phyloP scores from a whole-genome alignment of 73 alveolate species.

The Tetrahymena borealis region DNA sequence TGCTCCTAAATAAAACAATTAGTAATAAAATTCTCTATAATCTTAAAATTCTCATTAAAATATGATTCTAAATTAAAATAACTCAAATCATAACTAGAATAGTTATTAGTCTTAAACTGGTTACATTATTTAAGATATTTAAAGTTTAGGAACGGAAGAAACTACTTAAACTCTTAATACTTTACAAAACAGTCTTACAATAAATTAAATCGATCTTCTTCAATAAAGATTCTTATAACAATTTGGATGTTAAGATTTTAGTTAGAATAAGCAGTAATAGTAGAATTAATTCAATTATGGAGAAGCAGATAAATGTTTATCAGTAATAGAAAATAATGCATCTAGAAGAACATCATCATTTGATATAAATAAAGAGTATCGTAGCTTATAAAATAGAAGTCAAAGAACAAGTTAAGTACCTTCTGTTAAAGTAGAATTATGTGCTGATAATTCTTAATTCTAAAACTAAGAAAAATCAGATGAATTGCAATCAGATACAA shows the following conservation, averaged over 20 bases:
- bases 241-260: too few relatives aligned
- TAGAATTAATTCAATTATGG: too few relatives aligned
- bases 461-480: neutral
- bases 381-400: neutral
- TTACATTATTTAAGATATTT: neutral
- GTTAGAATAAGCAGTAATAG: too few relatives aligned
- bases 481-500: neutral
- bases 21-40: too few relatives aligned
- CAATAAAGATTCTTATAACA: too few relatives aligned
- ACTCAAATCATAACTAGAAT: neutral
- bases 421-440: neutral
- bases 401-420: neutral
- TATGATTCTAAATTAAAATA: too few relatives aligned
- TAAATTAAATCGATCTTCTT: neutral
- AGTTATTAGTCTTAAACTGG: neutral
- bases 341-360: neutral
- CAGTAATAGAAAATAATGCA: neutral
- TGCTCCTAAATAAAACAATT: too few relatives aligned
- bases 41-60: too few relatives aligned
- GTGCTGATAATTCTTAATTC: neutral
- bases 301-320: too few relatives aligned
- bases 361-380: neutral
- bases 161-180: neutral
- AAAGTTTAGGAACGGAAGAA: neutral
- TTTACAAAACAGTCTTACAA: neutral